Evolutionary conservation across 768 basidiomycete species (phyloP).

Genomic region (Pisolithus microcarpus): DNA sequence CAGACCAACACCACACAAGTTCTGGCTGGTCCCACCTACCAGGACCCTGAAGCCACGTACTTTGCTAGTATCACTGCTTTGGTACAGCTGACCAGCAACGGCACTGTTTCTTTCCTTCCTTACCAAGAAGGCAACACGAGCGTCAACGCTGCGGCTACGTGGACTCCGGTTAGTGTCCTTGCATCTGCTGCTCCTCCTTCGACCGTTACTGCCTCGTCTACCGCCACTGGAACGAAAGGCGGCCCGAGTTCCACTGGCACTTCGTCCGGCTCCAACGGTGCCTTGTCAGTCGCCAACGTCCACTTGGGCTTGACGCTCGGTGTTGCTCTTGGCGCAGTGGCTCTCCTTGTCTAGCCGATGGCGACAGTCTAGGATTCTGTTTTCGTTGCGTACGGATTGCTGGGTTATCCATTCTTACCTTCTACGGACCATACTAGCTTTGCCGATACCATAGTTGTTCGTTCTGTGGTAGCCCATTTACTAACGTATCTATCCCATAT

Average conservation of each 20-base stretch:
- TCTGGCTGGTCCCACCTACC: slow-evolving; percentile 50
- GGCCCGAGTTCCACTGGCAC: slow-evolving; percentile 8
- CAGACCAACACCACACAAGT: slow-evolving; percentile 60
- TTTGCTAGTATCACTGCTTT: slow-evolving; percentile 55
- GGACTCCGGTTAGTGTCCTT: slow-evolving; percentile 42
- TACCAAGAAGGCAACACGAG: slow-evolving; percentile 41
- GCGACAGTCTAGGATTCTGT: background rate
- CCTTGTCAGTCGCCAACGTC: slow-evolving; percentile 7
- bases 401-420: background rate
- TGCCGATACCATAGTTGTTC: background rate
- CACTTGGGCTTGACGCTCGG: slow-evolving; percentile 11
- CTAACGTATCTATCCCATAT: background rate
- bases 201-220: slow-evolving; percentile 9
- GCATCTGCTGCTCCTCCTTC: slow-evolving; percentile 37
- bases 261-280: slow-evolving; percentile 4
- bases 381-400: slow-evolving; percentile 5
- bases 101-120: slow-evolving; percentile 53
- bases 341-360: slow-evolving; percentile 9
- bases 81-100: slow-evolving; percentile 60
- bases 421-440: background rate
- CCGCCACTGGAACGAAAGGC: slow-evolving; percentile 15
- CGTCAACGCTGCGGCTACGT: slow-evolving; percentile 40
- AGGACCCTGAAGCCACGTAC: slow-evolving; percentile 56
- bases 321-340: slow-evolving; percentile 12
- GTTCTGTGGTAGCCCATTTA: background rate